Base-by-base conservation (phyloP, 257 asterid genomes). In the Coffea eugenioides region DNA sequence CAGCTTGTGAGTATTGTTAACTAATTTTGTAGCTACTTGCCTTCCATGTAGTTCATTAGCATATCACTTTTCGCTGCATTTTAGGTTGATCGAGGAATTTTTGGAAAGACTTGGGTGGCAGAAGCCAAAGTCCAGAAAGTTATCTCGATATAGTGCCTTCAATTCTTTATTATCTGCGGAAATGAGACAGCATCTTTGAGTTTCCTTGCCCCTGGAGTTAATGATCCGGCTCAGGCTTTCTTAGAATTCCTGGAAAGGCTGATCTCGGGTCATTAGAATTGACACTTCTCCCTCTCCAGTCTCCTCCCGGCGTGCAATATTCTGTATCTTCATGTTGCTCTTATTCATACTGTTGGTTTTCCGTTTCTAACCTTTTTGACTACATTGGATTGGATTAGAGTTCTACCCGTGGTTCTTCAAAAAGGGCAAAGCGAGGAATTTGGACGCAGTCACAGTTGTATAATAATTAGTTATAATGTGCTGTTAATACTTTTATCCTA, bases 71-170 rank as follows among this genome's bases (percentile, higher is more conserved):
- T n/a, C 1, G 51, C 20, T 18, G 46, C 56, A 59, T 80, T 68
- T 12, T 78, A 95, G 99, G 98, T 81, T 95, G 84, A 89, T 95
- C 23, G 99, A 93, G 89, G 92, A 90, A 82, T 95, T 95, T 79
- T 57, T 95, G 87, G 97, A 90, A 81, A 71, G 86, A 59, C 82
- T 84, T 8, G 92, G 87, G 65, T 88, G 85, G 91, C 88, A 65
- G 77, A 85, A 72, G 81, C 92, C 97, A 4, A 84, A 62, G 78
- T 70, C 82, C 77, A 84, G 79, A 76, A 85, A 34, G 69, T 66
- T 80, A 41, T 81, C 80, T 52, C 86, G 81, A 9, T 85, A 39
- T 20, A n/a, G 57, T 56, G 46, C 56, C 14, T 66, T 49, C 79
- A 73, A 71, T 79, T 86, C 87, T 78, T 80, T 79, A 51, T 52